Conservation (phyloP, 1,284 basidiomycete species). For the Sporisorium graminicola region DNA sequence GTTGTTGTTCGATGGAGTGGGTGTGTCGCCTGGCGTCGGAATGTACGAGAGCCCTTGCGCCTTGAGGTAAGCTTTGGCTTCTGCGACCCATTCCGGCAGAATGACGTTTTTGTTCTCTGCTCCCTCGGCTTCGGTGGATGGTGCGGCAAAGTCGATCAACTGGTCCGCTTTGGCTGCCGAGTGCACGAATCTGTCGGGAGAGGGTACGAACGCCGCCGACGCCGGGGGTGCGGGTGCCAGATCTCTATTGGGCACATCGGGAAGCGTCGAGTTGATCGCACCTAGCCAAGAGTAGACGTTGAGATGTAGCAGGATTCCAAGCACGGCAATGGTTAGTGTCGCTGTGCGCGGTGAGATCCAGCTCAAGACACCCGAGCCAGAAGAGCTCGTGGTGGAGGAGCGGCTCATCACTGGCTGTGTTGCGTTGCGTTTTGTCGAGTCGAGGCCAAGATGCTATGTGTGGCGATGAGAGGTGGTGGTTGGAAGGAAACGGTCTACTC, state of each 20-base stretch:
- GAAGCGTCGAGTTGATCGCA: slow-evolving; percentile 38
- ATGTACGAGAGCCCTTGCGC: slow-evolving; percentile 34
- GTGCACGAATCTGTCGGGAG: slow-evolving; percentile 18
- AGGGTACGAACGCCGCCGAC: slow-evolving; percentile 14
- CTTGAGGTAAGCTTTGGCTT: slow-evolving; percentile 50
- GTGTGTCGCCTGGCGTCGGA: slow-evolving; percentile 6
- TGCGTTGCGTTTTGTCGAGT: too few species aligned
- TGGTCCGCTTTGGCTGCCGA: slow-evolving; percentile 29
- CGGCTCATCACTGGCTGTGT: slow-evolving; percentile 17
- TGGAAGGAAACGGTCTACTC: background rate
- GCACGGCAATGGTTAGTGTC: slow-evolving; percentile 52
- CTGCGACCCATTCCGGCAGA: slow-evolving; percentile 40
- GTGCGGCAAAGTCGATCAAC: slow-evolving; percentile 12
- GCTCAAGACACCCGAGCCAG: slow-evolving; percentile 25
- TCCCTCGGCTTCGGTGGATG: slow-evolving; percentile 2
- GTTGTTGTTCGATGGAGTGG: background rate
- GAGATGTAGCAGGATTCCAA: slow-evolving; percentile 54
- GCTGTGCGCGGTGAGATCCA: slow-evolving; percentile 50
- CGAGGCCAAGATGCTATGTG: background rate
- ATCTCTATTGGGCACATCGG: slow-evolving; percentile 43
- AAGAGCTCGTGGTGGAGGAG: slow-evolving; percentile 5
- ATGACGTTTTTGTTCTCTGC: slow-evolving; percentile 15
- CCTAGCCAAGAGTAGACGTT: slow-evolving; percentile 50
- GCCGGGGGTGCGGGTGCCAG: slow-evolving; percentile 7
- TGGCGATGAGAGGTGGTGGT: background rate